Percentiles rank a stretch among this genome's conserved stretches.
phyloP scores from a whole-genome alignment of 257 asterid species.

The Oldenlandia corymbosa region DNA sequence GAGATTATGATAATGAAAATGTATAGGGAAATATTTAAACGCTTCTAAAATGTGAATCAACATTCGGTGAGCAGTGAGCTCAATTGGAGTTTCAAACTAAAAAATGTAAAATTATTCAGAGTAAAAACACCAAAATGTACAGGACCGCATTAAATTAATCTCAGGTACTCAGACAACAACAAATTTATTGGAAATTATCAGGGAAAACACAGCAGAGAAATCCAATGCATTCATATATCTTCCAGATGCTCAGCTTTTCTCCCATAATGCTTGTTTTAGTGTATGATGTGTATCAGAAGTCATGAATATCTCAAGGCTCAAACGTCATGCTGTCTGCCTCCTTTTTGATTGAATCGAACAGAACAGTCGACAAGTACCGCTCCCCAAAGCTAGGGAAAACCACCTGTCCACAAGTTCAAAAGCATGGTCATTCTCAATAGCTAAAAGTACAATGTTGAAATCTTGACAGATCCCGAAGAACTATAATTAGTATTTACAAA shows the following conservation, averaged over 20 bases:
- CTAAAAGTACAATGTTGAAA: neutral
- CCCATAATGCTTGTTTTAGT: neutral
- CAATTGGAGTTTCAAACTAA: too few species aligned
- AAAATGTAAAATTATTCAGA: too few species aligned
- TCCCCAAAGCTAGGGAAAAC: slow-evolving; percentile 91
- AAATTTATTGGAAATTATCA: slow-evolving; percentile 4
- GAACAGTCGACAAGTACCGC: slow-evolving; percentile 80
- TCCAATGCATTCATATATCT: neutral
- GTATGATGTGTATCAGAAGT: neutral
- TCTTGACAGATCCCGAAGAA: neutral
- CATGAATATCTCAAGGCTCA: slow-evolving; percentile 40
- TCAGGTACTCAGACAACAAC: neutral
- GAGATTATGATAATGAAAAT: too few species aligned
- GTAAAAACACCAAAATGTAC: neutral
- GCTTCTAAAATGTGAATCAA: neutral
- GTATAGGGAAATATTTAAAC: neutral
- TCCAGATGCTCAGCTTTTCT: slow-evolving; percentile 1
- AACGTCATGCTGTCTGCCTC: slow-evolving; percentile 80
- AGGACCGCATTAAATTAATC: neutral
- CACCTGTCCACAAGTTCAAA: slow-evolving; percentile 34
- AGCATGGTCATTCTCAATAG: neutral
- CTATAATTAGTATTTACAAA: neutral
- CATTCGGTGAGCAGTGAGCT: neutral
- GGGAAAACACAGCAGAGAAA: neutral
- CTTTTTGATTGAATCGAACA: slow-evolving; percentile 63